A percentile compares a stretch with the other conserved stretches of the same genome.
Evolutionary conservation across 352 stramenopile species (phyloP).

Genomic region (Phytophthora tentaculata): DNA sequence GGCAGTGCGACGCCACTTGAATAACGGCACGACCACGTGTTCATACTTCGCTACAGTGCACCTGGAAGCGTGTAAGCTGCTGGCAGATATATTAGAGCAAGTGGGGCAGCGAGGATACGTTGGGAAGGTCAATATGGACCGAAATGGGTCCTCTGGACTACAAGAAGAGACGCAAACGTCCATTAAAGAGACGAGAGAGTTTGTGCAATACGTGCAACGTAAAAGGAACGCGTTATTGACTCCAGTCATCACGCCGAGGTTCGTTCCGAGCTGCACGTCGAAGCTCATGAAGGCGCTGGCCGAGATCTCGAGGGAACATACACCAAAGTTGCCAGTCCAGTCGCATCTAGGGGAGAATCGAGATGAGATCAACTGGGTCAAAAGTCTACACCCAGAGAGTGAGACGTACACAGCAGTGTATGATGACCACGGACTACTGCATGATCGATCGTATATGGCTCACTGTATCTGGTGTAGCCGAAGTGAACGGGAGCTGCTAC

Average conservation of each 20-base stretch:
- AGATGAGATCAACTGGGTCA: slow-evolving; percentile 73
- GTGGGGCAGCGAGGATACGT: slow-evolving; percentile 91
- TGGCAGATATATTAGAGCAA: slow-evolving; percentile 87
- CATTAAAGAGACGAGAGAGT: slow-evolving; percentile 83
- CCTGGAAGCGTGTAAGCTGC: slow-evolving; percentile 89
- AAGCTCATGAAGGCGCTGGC: slow-evolving; percentile 86
- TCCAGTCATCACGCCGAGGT: slow-evolving; percentile 93
- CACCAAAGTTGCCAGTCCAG: slow-evolving; percentile 82
- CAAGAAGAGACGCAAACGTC: slow-evolving; percentile 87
- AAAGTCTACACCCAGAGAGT: slow-evolving; percentile 66
- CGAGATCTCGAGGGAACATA: slow-evolving; percentile 80
- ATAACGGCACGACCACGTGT: slow-evolving; percentile 93
- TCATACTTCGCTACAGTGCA: slow-evolving; percentile 96
- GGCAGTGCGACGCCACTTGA: slow-evolving; percentile 86
- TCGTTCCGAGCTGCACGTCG: slow-evolving; percentile 88
- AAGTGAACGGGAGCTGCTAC: slow-evolving; percentile 79
- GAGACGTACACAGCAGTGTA: slow-evolving; percentile 84
- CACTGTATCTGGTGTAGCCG: slow-evolving; percentile 92
- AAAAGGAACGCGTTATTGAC: slow-evolving; percentile 83
- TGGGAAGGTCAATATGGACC: slow-evolving; percentile 97
- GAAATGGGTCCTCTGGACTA: slow-evolving; percentile 86
- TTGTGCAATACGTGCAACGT: slow-evolving; percentile 84
- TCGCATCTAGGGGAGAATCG: slow-evolving; percentile 93
- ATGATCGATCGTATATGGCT: slow-evolving; percentile 93
- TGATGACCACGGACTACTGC: slow-evolving; percentile 87